Base-by-base conservation (phyloP, 2,329 filamentous ascomycete species). In the Alternaria brassicae region DNA sequence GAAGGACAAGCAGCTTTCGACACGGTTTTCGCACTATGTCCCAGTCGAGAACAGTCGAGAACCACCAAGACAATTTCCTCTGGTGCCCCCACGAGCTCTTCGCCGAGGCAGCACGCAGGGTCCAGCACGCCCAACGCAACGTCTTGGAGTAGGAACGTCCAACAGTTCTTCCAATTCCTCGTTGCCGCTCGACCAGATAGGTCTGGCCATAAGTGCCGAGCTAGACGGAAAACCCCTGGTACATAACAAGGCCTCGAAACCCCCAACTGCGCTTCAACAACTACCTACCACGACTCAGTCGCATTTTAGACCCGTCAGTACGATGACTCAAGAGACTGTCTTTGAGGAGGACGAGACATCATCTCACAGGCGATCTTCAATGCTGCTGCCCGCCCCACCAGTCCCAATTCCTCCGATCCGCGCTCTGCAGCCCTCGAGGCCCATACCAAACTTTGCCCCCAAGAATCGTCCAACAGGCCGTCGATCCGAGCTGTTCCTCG, bases 141-240 rank as follows among this genome's bases (percentile, higher is more conserved):
- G 71, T 7, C 68, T 66, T 32, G 67, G 61, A 23, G 68, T 67
- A 41, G 66, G 64, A 7, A 66, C 63, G 7, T 65, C 65, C 4
- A 66, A 61, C 28, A 71, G 62, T 53, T 67, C 66, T 9, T 67
- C 68, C 3, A 60, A 62, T 34, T 60, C 70, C 28, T 63, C 69
- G 23, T 60, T 72, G 30, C 73, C 66, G 32, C 63, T 72, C 32
- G 69, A 72, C n/a, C 71, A 75, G 48, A 78, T 78, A 50, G 77
- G 77, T 3, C 56, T 78, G 53, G 77, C 77, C 17, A 75, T 79
- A 48, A 79, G 73, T 47, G 72, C 72, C 5, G 75, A 77, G 56
- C 53, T 73, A 9, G 73, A 75, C 51, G 70, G 68, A 6, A 72
- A 62, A 10, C 66, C 72, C 41, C 56, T 58, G 13, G 54, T 61